Evolutionary conservation across 345 rosid genomes (phyloP), one percentile per base, ranked within the genome.

Genomic region (Eucalyptus guilfoylei): DNA sequence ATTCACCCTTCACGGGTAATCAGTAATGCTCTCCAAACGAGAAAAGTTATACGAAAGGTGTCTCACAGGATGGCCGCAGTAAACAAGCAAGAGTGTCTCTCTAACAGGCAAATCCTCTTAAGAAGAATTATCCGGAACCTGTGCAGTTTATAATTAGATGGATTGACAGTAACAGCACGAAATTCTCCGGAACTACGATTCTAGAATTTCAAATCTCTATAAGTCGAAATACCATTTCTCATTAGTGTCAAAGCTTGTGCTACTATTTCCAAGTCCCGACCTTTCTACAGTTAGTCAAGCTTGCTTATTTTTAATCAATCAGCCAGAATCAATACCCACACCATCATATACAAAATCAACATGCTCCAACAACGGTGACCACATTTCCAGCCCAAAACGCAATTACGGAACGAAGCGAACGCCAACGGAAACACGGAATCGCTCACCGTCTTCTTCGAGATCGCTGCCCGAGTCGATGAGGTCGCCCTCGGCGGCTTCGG

Each of bases 391-490:
- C 85, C 47, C 85, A 21, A 21, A 76, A 76, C 85, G 30, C 69
- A 83, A 45, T 80, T 11, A 17, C 48, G 8, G 49, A 28, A 32
- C 7, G n/a, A n/a, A 47, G 16, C 16, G 0, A 16, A 9, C 50
- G 32, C 32, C 30, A 16, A 24, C 1, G 88, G 8, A 85, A 4
- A 8, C 83, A 76, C 47, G 48, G 48, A 64, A 55, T 30, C 45
- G 55, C 90, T 60, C 30, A 96, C 98, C 98, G 89, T 98, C 99
- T 92, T 98, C 99, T 89, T 98, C 99, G 32, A 96, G 96, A 67
- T 98, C 99, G 93, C 99, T 97, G 28, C 97, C 99, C 34, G 96
- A 92, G 93, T 95, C 97, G 6, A 94, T 89, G 44, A 91, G 90
- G 8, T 94, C 96, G 76, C 94, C 91, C 90, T 96, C 99, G 24